A percentile compares a stretch with the other conserved stretches of the same genome.
phyloP scores from a whole-genome alignment of 345 rosid species.

The Pistacia atlantica region DNA sequence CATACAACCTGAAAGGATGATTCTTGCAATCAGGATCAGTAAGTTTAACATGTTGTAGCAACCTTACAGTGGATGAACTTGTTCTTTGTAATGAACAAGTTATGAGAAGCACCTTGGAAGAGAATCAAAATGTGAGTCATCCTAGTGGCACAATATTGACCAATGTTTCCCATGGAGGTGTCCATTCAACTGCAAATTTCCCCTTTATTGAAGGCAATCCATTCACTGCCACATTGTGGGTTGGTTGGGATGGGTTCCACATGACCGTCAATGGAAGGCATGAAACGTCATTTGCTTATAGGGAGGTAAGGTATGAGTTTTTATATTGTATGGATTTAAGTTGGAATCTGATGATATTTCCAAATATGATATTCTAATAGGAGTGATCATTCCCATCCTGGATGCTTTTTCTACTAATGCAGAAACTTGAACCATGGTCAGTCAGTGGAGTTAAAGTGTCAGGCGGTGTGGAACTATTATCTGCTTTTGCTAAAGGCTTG shows the following conservation, averaged over 20 bases:
- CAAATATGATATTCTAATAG: constrained; percentile 12
- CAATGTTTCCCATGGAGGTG: constrained; percentile 42
- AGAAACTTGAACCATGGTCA: constrained; percentile 88
- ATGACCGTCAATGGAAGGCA: constrained; percentile 88
- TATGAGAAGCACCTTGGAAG: constrained; percentile 47
- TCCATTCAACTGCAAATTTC: constrained; percentile 57
- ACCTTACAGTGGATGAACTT: constrained; percentile 73
- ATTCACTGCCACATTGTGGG: constrained; percentile 83
- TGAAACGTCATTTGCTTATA: constrained; percentile 77
- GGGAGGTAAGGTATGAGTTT: constrained; percentile 64
- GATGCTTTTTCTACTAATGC: constrained; percentile 26
- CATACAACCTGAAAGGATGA: background rate
- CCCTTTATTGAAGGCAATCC: constrained; percentile 76
- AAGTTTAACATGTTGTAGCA: constrained; percentile 27
- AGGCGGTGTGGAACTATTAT: constrained; percentile 61
- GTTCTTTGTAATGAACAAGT: constrained; percentile 73
- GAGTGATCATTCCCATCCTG: constrained; percentile 1
- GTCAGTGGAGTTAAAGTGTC: constrained; percentile 59
- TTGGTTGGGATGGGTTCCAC: constrained; percentile 82
- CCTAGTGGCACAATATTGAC: constrained; percentile 27
- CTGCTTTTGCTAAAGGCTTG: constrained; percentile 69
- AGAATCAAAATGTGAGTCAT: constrained; percentile 42
- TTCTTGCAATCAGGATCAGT: constrained; percentile 17
- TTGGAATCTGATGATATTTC: constrained; percentile 8
- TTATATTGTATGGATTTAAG: constrained; percentile 2